These are phyloP conservation scores for Halenospora varia DNA, from an alignment of 495 filamentous ascomycete species.

Conservation along the genomic window DNA sequence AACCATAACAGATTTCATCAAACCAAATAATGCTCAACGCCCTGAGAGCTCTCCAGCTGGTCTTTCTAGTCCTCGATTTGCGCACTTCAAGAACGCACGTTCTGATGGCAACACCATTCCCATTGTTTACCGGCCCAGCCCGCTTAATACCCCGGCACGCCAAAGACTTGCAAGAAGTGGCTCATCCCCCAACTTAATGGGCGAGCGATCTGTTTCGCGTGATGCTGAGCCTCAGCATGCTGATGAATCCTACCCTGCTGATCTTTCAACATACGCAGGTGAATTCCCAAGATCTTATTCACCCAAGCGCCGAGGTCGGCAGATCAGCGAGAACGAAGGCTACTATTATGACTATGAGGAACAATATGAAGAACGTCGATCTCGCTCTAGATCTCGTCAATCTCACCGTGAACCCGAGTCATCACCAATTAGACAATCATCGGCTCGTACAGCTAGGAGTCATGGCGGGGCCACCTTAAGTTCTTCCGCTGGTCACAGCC, in stretches of 20 bases:
- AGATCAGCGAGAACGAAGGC: neutral
- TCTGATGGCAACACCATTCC: constrained; percentile 6
- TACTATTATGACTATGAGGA: neutral
- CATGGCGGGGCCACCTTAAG: neutral
- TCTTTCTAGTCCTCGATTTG: neutral
- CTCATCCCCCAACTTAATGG: constrained; percentile 4
- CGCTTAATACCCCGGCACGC: neutral
- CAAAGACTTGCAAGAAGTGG: constrained; percentile 1
- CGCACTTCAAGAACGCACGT: constrained; percentile 10
- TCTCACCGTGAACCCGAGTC: neutral
- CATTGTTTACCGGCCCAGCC: neutral
- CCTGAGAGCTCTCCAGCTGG: neutral
- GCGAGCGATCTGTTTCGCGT: no score
- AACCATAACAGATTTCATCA: constrained; percentile 12
- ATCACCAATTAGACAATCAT: neutral
- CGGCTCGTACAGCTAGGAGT: neutral
- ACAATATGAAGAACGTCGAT: neutral
- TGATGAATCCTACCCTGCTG: neutral
- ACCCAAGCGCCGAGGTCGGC: neutral
- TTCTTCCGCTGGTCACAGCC: neutral
- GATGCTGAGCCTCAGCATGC: no score
- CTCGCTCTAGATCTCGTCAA: neutral
- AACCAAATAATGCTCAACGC: no score
- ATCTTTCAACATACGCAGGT: neutral
- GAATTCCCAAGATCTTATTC: neutral